Base-by-base conservation (phyloP, 192 early-diverging fungal species). In the Podochytrium sp. region DNA sequence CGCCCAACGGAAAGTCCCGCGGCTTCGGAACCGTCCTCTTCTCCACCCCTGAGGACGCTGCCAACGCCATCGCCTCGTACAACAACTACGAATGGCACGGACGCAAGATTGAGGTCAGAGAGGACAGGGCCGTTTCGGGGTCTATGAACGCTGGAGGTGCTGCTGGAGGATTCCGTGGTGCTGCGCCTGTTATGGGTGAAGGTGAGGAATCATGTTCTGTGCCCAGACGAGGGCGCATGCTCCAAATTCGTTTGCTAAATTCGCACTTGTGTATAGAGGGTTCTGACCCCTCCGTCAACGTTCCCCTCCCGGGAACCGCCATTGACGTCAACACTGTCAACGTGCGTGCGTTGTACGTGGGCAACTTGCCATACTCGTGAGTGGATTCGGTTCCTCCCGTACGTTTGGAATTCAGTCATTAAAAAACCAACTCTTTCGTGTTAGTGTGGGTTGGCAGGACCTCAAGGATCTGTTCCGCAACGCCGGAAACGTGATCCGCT, bases 401-500 rank as follows among this genome's bases (percentile, higher is more conserved):
- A n/a, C n/a, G n/a, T n/a, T n/a, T n/a, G n/a, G n/a, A n/a, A n/a
- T n/a, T n/a, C n/a, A n/a, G n/a, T n/a, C n/a, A n/a, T n/a, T n/a
- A n/a, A n/a, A n/a, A n/a, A n/a, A n/a, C n/a, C n/a, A n/a, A n/a
- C n/a, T n/a, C n/a, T n/a, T n/a, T n/a, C n/a, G n/a, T n/a, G n/a
- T n/a, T n/a, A n/a, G n/a, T 49, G 79, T 73, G 35, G 80, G 71
- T 38, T 84, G 81, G 81, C 86, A 87, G 58, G 86, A 86, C 61
- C 59, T 87, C 49, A 84, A 81, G 55, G 81, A 84, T 63, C 35
- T 84, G 20, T 91, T 94, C 79, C 76, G 87, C 38, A 80, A 91
- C 51, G 86, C 87, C 14, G 92, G 91, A 33, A 78, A 79, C 16
- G 87, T 92, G 5, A 56, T 87, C 37, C 81, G 92, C 4, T 86